Base-by-base conservation (phyloP, 2,329 filamentous ascomycete genomes). In the Claviceps humidiphila region DNA sequence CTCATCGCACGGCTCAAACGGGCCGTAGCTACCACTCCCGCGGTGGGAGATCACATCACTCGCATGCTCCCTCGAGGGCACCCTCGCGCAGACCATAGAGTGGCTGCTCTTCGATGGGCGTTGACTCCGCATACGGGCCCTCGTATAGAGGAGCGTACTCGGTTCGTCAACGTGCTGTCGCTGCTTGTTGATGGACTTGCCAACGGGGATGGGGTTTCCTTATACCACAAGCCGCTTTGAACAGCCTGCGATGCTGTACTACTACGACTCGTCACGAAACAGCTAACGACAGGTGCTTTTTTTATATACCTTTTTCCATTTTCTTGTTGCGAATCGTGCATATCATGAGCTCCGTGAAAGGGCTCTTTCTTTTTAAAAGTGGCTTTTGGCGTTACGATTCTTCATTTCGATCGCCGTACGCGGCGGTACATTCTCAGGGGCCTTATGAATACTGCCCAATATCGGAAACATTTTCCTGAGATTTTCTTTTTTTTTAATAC, bases 1-100 rank as follows among this genome's bases (percentile, higher is more conserved):
- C 49, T 41, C 54, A 55, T 26, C 54, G 54, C 24, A 53, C 54
- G 20, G 47, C 39, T 8, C 50, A 45, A 20, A 54, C 53, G 2
- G 42, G 34, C 46, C 53, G 47, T 43, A 52, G 26, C 39, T 39
- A 51, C 44, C 52, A 54, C 26, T 52, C 48, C 42, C 49, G 49
- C 46, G 48, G 39, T 48, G 51, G 26, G 17, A 30, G 30, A 11
- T 55, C 51, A 3, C 46, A 55, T 26, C 48, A 53, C 40, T 55
- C 53, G 8, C 53, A 48, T 20, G 47, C 42, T 24, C 41, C 41
- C 9, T 43, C 44, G 8, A 16, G 44, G 4, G 44, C 51, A 17
- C 30, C 42, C 24, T 50, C 47, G 7, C 53, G 43, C 46, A 26
- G 49, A 38, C 52, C 47, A 42, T 51, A 48, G 42, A 51, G 40